phyloP scores from a whole-genome alignment of 2,329 filamentous ascomycete genomes.

The Drechslera avenae region DNA sequence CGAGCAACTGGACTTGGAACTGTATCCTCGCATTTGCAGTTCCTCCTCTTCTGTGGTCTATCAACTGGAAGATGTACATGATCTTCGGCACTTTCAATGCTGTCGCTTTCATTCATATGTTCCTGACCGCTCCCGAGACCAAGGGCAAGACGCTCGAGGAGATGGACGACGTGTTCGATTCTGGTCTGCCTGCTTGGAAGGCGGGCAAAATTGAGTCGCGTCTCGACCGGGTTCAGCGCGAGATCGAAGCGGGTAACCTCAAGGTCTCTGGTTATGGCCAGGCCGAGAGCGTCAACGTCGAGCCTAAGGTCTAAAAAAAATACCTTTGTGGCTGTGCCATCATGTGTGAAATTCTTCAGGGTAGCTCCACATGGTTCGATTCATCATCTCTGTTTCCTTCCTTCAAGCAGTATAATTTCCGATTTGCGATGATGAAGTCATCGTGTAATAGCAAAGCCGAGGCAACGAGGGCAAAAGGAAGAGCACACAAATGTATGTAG shows the following conservation, averaged over 20 bases:
- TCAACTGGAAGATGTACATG: constrained; percentile 53
- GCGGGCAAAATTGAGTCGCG: constrained; percentile 34
- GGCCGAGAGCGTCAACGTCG: constrained; percentile 21
- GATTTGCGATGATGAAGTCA: too few species aligned
- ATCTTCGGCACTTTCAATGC: constrained; percentile 49
- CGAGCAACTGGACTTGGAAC: constrained; percentile 49
- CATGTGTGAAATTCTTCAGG: too few species aligned
- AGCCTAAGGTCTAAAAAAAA: constrained; percentile 22
- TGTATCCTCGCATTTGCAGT: constrained; percentile 50
- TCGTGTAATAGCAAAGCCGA: too few species aligned
- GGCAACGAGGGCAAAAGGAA: too few species aligned
- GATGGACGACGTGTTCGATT: constrained; percentile 50
- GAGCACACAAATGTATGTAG: too few species aligned
- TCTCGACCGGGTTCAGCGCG: constrained; percentile 41
- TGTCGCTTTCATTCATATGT: constrained; percentile 48
- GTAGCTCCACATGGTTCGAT: too few species aligned
- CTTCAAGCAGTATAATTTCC: too few species aligned
- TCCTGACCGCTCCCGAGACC: constrained; percentile 48
- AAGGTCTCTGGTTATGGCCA: constrained; percentile 27
- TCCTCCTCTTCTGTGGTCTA: constrained; percentile 48
- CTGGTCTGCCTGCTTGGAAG: constrained; percentile 45
- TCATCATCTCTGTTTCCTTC: too few species aligned
- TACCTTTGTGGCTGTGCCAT: too few species aligned
- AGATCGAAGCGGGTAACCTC: constrained; percentile 46
- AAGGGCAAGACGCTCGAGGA: constrained; percentile 50